Evolutionary conservation across 2,329 filamentous ascomycete species (phyloP).

Genomic region (Colletotrichum endophyticum): DNA sequence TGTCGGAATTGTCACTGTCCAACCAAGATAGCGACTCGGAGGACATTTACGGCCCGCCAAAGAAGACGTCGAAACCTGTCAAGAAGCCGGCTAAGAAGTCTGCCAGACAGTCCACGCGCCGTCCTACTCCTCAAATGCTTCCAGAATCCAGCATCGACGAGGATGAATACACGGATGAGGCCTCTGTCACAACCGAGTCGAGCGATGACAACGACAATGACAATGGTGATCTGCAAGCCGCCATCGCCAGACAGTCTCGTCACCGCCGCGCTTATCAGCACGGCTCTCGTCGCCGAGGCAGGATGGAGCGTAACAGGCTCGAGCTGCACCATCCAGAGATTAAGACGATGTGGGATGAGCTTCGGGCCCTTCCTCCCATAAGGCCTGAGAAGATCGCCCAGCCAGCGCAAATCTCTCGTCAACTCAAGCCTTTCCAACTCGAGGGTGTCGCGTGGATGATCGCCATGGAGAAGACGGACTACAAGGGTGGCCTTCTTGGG

Average conservation of each 20-base stretch:
- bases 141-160: neutral
- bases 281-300: conserved; percentile 27
- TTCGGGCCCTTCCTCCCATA: conserved; percentile 72
- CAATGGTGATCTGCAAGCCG: neutral
- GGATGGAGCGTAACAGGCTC: conserved; percentile 67
- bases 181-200: neutral
- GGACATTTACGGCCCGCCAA: neutral
- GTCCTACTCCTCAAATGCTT: neutral
- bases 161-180: neutral
- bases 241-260: conserved; percentile 22
- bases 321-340: conserved; percentile 80
- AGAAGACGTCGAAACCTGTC: neutral
- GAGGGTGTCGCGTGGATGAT: conserved; percentile 96
- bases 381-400: conserved; percentile 68
- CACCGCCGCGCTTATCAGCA: conserved; percentile 37
- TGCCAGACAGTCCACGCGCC: neutral
- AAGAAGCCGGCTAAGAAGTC: neutral
- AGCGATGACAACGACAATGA: neutral
- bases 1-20: neutral
- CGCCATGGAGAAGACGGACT: conserved; percentile 83
- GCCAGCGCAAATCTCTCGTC: conserved; percentile 78
- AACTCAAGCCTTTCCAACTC: conserved; percentile 91
- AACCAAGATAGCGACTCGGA: neutral
- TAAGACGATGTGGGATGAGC: conserved; percentile 81
- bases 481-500: conserved; percentile 88